Percentiles rank a stretch among this genome's conserved stretches.
These are phyloP conservation scores for Pyrenochaeta sp. DNA, from an alignment of 2,329 filamentous ascomycete species.

Conservation along the genomic window DNA sequence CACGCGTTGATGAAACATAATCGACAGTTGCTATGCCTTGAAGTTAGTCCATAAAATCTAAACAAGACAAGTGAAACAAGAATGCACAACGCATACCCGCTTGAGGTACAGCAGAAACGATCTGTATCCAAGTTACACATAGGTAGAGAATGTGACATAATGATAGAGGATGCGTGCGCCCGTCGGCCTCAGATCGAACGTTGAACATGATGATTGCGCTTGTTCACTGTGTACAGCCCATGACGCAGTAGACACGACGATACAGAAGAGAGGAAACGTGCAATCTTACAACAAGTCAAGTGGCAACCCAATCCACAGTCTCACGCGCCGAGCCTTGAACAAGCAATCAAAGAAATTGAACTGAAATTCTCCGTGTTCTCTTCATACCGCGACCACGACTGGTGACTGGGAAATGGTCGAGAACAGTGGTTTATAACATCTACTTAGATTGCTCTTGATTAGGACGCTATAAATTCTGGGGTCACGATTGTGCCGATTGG, in stretches of 20 bases:
- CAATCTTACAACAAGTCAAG: slow-evolving; percentile 25
- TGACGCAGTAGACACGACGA: slow-evolving; percentile 12
- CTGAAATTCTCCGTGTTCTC: slow-evolving; percentile 29
- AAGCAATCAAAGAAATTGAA: slow-evolving; percentile 33
- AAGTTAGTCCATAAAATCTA: slow-evolving; percentile 21
- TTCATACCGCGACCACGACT: slow-evolving; percentile 26
- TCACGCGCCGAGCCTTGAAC: slow-evolving; percentile 20
- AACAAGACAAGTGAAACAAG: slow-evolving; percentile 3
- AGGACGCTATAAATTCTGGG: slow-evolving; percentile 26
- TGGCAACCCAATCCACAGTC: slow-evolving; percentile 18
- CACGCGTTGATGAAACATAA: slow-evolving; percentile 7
- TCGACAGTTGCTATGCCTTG: slow-evolving; percentile 18
- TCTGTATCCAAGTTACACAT: slow-evolving; percentile 24
- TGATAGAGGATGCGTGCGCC: slow-evolving; percentile 8
- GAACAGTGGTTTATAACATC: slow-evolving; percentile 28
- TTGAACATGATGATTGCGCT: slow-evolving; percentile 18
- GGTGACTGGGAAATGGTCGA: slow-evolving; percentile 24
- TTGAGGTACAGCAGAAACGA: slow-evolving; percentile 23
- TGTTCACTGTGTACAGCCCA: slow-evolving; percentile 11
- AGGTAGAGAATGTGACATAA: slow-evolving; percentile 29
- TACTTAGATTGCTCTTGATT: slow-evolving; percentile 45
- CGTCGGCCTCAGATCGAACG: slow-evolving; percentile 8
- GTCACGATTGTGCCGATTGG: slow-evolving; percentile 30
- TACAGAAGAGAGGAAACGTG: slow-evolving; percentile 17
- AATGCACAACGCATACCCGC: slow-evolving; percentile 25